phyloP scores from a whole-genome alignment of 495 filamentous ascomycete species.

The Penicillium cinerascens region DNA sequence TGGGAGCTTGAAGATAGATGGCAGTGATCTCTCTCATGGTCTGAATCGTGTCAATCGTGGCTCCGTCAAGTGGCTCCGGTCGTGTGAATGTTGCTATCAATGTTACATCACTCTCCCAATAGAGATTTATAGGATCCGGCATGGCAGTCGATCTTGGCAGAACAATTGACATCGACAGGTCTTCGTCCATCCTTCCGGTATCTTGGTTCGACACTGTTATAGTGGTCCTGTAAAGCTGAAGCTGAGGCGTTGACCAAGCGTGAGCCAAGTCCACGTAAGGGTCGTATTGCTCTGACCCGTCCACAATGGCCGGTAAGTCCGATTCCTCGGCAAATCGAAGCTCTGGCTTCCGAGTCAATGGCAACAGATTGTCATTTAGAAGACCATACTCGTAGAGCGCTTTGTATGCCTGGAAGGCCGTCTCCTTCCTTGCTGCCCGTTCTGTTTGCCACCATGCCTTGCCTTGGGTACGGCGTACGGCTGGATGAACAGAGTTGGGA shows the following conservation, averaged over 20 bases:
- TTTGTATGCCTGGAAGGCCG: constrained; percentile 78
- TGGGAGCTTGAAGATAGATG: constrained; percentile 49
- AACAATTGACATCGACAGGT: constrained; percentile 42
- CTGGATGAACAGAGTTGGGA: constrained; percentile 63
- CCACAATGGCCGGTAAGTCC: constrained; percentile 30
- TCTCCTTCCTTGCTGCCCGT: constrained; percentile 72
- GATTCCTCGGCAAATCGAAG: constrained; percentile 8
- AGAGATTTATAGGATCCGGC: constrained; percentile 43
- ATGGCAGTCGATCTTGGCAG: constrained; percentile 42
- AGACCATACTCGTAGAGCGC: constrained; percentile 66
- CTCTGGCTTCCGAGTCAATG: constrained; percentile 36
- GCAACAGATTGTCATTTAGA: constrained; percentile 77
- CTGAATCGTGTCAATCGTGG: constrained; percentile 10
- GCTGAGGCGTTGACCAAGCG: constrained; percentile 44
- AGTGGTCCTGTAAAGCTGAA: constrained; percentile 31
- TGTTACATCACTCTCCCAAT: constrained; percentile 45
- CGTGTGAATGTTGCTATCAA: constrained; percentile 37
- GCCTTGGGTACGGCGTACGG: constrained; percentile 56
- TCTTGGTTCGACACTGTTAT: constrained; percentile 28
- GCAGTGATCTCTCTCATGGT: constrained; percentile 41
- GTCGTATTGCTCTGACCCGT: constrained; percentile 55
- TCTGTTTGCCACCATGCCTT: constrained; percentile 63
- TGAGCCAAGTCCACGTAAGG: constrained; percentile 63
- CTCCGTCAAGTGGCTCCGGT: constrained; percentile 11
- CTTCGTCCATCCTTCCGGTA: constrained; percentile 17